Base-by-base conservation (phyloP, 2,329 filamentous ascomycete genomes). In the Verticillium tricorpus region DNA sequence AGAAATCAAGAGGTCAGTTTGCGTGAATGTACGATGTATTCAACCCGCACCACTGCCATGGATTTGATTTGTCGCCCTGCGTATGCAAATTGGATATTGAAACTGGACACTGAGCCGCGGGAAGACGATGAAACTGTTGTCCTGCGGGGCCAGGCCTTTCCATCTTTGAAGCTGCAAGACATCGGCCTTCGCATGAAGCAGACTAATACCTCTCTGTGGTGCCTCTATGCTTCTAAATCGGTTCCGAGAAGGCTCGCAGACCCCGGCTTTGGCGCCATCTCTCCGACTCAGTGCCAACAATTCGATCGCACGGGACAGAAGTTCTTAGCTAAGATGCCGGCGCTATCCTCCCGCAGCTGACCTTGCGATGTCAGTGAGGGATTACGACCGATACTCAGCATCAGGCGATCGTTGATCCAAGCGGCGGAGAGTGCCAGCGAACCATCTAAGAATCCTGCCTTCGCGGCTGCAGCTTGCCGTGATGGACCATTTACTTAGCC, bases 381-480 rank as follows among this genome's bases (percentile, higher is more conserved):
- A 65, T 61, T 61, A 58, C 62, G 63, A 67, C 67, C 66, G 67
- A 59, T 62, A 66, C 64, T 66, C 65, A 66, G 67, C 64, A 65
- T 64, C 67, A 63, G 63, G 62, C 62, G 65, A 67, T 63, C 65
- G 64, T 67, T 68, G 68, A 70, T 72, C 64, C 68, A 72, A 68
- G 69, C 69, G 69, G 70, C 69, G 72, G 71, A 64, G 65, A 67
- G 67, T 68, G 67, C 65, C 68, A 68, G 69, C 66, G 62, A 67
- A 68, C 73, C 66, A 69, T 68, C 71, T 69, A 70, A 22, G 45
- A 70, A 69, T 69, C 70, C 68, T 70, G 70, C 66, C 69, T 74
- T 69, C 67, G 56, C 61, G 65, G 58, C 69, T 80, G 78, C 77
- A 78, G 69, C 67, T 68, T 74, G 63, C 78, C 78, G 78, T 67